Evolutionary conservation across 2,329 filamentous ascomycete species (phyloP).

Genomic region (Scedosporium dehoogii): DNA sequence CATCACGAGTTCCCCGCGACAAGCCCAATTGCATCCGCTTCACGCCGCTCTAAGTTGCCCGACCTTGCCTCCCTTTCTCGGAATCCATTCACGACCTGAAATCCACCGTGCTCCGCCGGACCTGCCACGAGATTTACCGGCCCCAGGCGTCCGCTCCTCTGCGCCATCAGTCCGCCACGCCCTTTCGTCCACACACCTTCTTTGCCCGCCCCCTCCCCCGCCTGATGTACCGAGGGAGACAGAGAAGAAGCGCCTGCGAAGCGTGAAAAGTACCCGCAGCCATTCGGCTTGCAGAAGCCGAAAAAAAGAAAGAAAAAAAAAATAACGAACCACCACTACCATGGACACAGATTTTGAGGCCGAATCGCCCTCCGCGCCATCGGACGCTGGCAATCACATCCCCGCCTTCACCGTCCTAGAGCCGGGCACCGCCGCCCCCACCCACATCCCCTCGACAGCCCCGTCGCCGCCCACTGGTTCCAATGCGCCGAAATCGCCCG

Average conservation of each 20-base stretch:
- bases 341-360: conserved; percentile 3
- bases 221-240: not conserved
- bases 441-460: conserved; percentile 4
- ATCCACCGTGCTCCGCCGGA: not conserved
- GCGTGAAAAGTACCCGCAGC: not conserved
- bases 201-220: not conserved
- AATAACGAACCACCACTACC: not conserved
- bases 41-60: too few species aligned
- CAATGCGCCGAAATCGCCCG: conserved; percentile 22
- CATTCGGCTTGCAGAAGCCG: not conserved
- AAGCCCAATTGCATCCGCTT: not conserved
- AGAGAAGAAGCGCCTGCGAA: not conserved
- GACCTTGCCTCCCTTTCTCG: too few species aligned
- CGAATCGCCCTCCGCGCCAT: conserved; percentile 1
- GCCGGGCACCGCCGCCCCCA: conserved; percentile 9
- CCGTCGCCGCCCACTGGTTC: not conserved
- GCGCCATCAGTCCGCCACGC: not conserved
- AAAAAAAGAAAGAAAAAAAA: not conserved
- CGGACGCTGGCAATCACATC: not conserved
- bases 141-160: not conserved
- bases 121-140: not conserved
- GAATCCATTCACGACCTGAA: not conserved
- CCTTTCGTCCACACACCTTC: not conserved
- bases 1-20: not conserved
- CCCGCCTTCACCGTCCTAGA: conserved; percentile 9